Evolutionary conservation across 768 basidiomycete genomes (phyloP), one percentile per base, ranked within the genome.

Genomic region (Auricularia sp.): DNA sequence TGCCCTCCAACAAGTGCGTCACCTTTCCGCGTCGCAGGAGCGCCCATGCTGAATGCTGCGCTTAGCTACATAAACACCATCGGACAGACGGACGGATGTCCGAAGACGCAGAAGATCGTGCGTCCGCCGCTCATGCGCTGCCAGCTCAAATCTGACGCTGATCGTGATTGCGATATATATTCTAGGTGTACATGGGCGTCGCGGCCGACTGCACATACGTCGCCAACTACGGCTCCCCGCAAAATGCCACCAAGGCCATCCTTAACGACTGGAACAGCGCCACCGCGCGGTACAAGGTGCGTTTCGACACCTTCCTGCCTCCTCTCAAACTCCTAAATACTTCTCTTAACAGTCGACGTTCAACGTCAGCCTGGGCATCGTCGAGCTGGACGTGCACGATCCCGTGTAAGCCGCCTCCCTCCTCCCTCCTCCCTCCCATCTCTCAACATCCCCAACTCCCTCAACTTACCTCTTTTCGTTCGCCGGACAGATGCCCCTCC

Each of bases 131-230:
- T 18, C 53, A 60, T 34, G 54, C 54, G 12, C 58, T 84, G 83
- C 29, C 29, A 29, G 29, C 29, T 29, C 68, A 84, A 44, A 44
- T 33, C 23, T 14, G 18, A 18, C 51, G 36, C 56, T 42, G 29
- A 29, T 29, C 14, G 21, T 64, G 21, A 14, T 35, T 21, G 23
- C 21, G 34, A 23, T 56, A 3, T 11, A 23, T 56, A 3, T 11
- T 36, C 29, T 34, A 69, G 68, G 71, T 79, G 8, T 92, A 87
- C 72, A 87, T 93, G 84, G 93, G 93, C 33, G 88, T 93, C 64
- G 92, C 92, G 0, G 87, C 91, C 4, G 93, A 94, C 72, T 94
- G 93, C 75, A 83, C 81, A 66, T 94, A 93, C 71, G 84, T 86
- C 11, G 68, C 75, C 36, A 79, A 79, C 65, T 90, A 90, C 69